Percentiles rank a stretch among this genome's conserved stretches.
These are phyloP conservation scores for Phlebiopsis gigantea DNA, from an alignment of 768 basidiomycete species.

Conservation along the genomic window DNA sequence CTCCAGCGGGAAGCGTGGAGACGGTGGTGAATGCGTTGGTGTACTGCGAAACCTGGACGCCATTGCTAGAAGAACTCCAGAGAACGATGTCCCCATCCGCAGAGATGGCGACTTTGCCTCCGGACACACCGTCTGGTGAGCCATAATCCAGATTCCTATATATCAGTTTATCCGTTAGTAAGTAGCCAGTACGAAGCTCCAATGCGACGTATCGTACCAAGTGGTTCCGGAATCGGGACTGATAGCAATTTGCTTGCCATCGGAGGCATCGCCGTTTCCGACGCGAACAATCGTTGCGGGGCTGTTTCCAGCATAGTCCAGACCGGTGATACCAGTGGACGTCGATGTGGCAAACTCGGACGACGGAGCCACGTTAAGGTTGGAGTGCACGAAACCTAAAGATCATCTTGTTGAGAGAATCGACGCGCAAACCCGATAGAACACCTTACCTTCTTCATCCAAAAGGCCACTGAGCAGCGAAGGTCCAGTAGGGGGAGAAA, in stretches of 20 bases:
- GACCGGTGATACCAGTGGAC: conserved; percentile 42
- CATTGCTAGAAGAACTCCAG: conserved; percentile 46
- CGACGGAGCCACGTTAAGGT: conserved; percentile 37
- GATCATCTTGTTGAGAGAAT: background rate
- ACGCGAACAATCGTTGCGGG: conserved; percentile 47
- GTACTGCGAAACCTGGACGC: conserved; percentile 50
- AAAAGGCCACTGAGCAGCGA: conserved; percentile 40
- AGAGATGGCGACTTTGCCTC: conserved; percentile 34
- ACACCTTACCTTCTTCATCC: conserved; percentile 49
- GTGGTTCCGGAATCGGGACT: conserved; percentile 49
- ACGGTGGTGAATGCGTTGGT: conserved; percentile 46
- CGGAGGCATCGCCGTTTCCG: conserved; percentile 36
- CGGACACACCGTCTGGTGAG: conserved; percentile 2
- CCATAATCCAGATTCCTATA: conserved; percentile 6
- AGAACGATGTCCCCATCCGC: conserved; percentile 54
- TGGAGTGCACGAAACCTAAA: conserved; percentile 44
- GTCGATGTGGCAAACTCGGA: conserved; percentile 34
- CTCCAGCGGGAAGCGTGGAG: conserved; percentile 43
- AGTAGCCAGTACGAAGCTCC: background rate
- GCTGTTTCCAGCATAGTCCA: conserved; percentile 50
- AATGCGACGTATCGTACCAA: conserved; percentile 33
- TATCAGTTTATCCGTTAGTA: background rate
- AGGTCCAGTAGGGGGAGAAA: conserved; percentile 57
- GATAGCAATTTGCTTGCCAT: conserved; percentile 48
- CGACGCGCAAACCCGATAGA: background rate